phyloP scores from a whole-genome alignment of 164 flowering plant genomes.

The Aristolochia californica region DNA sequence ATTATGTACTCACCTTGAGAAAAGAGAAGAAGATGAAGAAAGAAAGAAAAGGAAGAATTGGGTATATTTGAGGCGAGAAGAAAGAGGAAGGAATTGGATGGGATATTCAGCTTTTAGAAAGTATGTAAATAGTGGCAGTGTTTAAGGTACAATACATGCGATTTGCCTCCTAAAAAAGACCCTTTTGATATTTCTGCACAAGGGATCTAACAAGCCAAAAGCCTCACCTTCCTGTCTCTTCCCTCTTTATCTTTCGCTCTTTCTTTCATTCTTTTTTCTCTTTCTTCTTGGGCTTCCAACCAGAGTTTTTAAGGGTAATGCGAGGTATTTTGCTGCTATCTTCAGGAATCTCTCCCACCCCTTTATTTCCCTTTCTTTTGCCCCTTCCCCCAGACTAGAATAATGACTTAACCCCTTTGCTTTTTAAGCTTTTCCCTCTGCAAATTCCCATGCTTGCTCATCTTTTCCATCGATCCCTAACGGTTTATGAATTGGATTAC shows the following conservation, averaged over 20 bases:
- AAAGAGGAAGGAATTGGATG: slow-evolving; percentile 13
- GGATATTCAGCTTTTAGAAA: slow-evolving; percentile 71
- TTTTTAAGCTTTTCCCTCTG: slow-evolving; percentile 20
- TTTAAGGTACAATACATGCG: slow-evolving; percentile 49
- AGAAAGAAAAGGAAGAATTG: slow-evolving; percentile 1
- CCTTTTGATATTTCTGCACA: slow-evolving; percentile 24
- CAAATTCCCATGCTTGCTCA: slow-evolving; percentile 20
- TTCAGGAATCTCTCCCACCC: slow-evolving; percentile 12
- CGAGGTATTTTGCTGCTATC: neutral
- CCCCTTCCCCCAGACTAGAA: slow-evolving; percentile 9
- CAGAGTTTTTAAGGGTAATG: slow-evolving; percentile 1
- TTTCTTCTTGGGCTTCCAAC: slow-evolving; percentile 7
- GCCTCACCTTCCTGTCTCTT: slow-evolving; percentile 19
- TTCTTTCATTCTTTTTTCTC: slow-evolving; percentile 1
- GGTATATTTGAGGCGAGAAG: neutral
- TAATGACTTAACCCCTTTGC: slow-evolving; percentile 28
- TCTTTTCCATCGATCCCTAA: slow-evolving; percentile 2
- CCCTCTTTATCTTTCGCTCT: slow-evolving; percentile 7
- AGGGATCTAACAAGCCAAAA: slow-evolving; percentile 52
- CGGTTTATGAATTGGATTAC: neutral
- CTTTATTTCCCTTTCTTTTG: slow-evolving; percentile 3
- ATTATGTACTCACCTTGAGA: neutral
- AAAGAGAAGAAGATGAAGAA: neutral
- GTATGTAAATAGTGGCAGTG: slow-evolving; percentile 35
- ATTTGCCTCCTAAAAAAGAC: slow-evolving; percentile 51